These are phyloP conservation scores for Rosa persica DNA, from an alignment of 306 rosid species.

Conservation along the genomic window DNA sequence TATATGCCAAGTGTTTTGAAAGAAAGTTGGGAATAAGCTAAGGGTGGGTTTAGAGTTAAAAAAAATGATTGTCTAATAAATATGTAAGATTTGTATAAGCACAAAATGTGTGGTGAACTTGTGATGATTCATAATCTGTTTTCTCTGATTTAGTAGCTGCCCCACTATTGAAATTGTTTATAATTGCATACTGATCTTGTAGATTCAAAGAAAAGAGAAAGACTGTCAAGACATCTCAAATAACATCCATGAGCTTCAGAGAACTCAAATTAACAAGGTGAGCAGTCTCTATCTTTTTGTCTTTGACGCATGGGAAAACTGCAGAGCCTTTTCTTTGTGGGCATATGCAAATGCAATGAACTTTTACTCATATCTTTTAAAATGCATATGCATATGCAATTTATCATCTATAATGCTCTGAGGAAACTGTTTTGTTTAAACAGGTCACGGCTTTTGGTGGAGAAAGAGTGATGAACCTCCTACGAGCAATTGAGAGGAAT, in stretches of 20 bases:
- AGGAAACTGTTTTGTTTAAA: conserved; percentile 18
- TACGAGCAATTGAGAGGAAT: conserved; percentile 58
- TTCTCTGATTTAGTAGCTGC: neutral
- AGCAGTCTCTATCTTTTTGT: conserved; percentile 12
- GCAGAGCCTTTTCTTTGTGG: neutral
- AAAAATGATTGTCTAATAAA: neutral
- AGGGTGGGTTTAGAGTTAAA: neutral
- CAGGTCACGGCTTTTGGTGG: conserved; percentile 93
- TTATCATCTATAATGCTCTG: neutral
- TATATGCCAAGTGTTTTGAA: neutral
- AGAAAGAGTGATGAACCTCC: conserved; percentile 52
- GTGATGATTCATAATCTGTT: neutral
- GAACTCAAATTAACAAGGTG: conserved; percentile 70
- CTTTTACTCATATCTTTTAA: neutral
- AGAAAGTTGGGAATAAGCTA: neutral
- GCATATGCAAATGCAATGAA: neutral
- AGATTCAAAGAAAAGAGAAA: conserved; percentile 59
- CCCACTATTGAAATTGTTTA: neutral
- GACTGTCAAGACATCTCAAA: conserved; percentile 19
- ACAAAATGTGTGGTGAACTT: neutral
- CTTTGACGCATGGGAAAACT: conserved; percentile 8
- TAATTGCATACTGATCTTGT: conserved; percentile 19
- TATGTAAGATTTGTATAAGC: neutral
- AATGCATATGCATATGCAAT: neutral
- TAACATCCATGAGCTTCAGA: conserved; percentile 42